Percentiles rank a stretch among this genome's conserved stretches.
Evolutionary conservation across 257 asterid genomes (phyloP).

Genomic region (Avicennia marina): DNA sequence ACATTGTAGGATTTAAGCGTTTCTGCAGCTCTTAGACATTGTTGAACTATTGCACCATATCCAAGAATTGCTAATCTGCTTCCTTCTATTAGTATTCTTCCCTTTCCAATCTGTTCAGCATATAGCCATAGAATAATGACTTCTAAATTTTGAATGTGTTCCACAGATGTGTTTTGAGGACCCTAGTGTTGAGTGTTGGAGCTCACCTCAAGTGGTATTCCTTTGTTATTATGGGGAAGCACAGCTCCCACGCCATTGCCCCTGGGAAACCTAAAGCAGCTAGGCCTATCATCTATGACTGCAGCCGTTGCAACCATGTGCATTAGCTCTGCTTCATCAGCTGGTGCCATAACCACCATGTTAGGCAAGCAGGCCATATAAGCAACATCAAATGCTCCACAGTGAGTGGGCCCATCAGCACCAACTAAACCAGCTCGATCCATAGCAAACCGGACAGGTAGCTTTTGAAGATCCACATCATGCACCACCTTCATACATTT

Average conservation of each 20-base stretch:
- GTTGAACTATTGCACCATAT: slow-evolving; percentile 60
- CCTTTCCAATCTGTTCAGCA: slow-evolving; percentile 56
- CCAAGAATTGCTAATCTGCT: slow-evolving; percentile 63
- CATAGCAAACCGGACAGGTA: slow-evolving; percentile 84
- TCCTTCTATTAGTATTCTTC: slow-evolving; percentile 63
- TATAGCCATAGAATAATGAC: background rate
- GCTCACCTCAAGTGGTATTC: slow-evolving; percentile 64
- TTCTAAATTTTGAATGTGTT: background rate
- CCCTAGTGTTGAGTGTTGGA: too few relatives aligned
- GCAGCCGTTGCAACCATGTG: slow-evolving; percentile 88
- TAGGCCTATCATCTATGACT: slow-evolving; percentile 64
- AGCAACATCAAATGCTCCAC: slow-evolving; percentile 79
- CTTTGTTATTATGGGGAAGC: slow-evolving; percentile 52
- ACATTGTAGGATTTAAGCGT: slow-evolving; percentile 36
- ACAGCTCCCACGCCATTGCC: slow-evolving; percentile 61
- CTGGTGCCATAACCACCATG: slow-evolving; percentile 88
- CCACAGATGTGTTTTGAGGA: too few relatives aligned
- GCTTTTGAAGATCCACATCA: slow-evolving; percentile 76
- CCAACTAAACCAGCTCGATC: slow-evolving; percentile 86
- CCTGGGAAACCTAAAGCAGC: slow-evolving; percentile 73
- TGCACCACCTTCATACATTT: slow-evolving; percentile 57
- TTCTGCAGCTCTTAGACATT: slow-evolving; percentile 58
- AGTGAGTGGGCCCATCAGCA: slow-evolving; percentile 83
- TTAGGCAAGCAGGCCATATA: slow-evolving; percentile 85
- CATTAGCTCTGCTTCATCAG: slow-evolving; percentile 81